A percentile compares a stretch with the other conserved stretches of the same genome.
phyloP scores from a whole-genome alignment of 2,329 filamentous ascomycete species.

The Diplodia sapinea region DNA sequence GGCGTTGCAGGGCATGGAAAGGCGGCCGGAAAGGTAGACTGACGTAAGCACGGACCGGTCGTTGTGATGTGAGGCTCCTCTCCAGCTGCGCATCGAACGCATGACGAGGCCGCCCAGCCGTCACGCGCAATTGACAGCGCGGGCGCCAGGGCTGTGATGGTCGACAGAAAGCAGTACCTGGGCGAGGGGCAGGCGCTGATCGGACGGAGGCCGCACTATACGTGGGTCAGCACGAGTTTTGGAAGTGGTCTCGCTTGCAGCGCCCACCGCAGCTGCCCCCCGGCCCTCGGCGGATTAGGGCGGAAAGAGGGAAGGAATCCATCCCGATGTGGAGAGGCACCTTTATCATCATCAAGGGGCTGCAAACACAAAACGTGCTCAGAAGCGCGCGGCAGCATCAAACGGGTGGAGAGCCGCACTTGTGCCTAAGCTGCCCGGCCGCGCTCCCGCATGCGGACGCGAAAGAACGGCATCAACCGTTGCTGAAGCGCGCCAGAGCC shows the following conservation, averaged over 20 bases:
- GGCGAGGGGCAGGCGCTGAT: neutral
- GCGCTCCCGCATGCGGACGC: too few relatives aligned
- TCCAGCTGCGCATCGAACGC: neutral
- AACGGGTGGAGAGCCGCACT: neutral
- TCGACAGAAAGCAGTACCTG: neutral
- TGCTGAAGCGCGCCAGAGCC: neutral
- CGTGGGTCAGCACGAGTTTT: slow-evolving; percentile 28
- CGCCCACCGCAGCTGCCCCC: neutral
- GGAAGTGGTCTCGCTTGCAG: slow-evolving; percentile 24
- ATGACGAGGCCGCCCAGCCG: neutral
- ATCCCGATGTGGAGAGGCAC: slow-evolving; percentile 1
- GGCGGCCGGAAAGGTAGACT: slow-evolving; percentile 11
- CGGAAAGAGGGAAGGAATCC: neutral
- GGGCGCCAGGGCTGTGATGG: neutral
- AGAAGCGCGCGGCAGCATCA: slow-evolving; percentile 26
- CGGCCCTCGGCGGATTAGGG: slow-evolving; percentile 23
- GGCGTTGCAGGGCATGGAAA: slow-evolving; percentile 24
- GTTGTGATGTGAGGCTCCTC: slow-evolving; percentile 21
- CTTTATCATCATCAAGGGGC: neutral
- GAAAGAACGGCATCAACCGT: slow-evolving; percentile 2
- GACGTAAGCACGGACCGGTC: slow-evolving; percentile 24
- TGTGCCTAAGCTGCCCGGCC: too few relatives aligned
- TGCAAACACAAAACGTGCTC: slow-evolving; percentile 19
- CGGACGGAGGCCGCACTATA: slow-evolving; percentile 18
- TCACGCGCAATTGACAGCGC: neutral